Base-by-base conservation (phyloP, 2,329 filamentous ascomycete genomes). In the Cordyceps farinosa region DNA sequence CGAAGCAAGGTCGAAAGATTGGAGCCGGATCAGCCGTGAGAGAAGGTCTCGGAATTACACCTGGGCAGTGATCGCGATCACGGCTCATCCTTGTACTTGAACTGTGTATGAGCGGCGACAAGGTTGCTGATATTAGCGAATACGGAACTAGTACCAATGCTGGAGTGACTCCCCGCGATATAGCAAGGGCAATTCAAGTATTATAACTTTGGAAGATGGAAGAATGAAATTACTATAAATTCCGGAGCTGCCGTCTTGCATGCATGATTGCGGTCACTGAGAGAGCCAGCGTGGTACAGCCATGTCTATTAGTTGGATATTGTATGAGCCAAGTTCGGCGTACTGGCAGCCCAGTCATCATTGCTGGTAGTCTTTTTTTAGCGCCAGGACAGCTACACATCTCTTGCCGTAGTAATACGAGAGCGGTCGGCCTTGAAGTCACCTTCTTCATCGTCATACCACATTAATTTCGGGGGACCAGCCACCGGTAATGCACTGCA, bases 401-500 rank as follows among this genome's bases (percentile, higher is more conserved):
- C 13, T 38, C 36, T 22, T 13, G 52, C 22, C 36, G n/a, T 40
- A 15, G 38, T 40, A 8, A 29, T 3, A 30, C 22, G 2, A 42
- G 38, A 32, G 29, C 53, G 22, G 22, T 22, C 9, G 27, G 27
- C 3, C 29, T 22, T n/a, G 32, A 56, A 45, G 54, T 56, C 29
- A 56, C 27, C 54, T 34, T 40, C 44, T 56, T 13, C 54, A 45
- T 22, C 54, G 30, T 45, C 42, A 36, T 45, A 22, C 27, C 38
- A 56, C 40, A 10, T 45, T 45, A 32, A 56, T 34, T 56, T 45
- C 32, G 29, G 15, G 40, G 30, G 30, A 22, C 9, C 29, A 45
- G 29, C 54, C 54, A 56, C 42, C 29, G 40, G 54, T 27, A 56
- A n/a, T 45, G 29, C 40, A 27, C 54, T 45, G 27, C 54, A 56